Evolutionary conservation across 139 green algal species (phyloP), one percentile per base, ranked within the genome.

Genomic region (Chlamydomonas sp.): DNA sequence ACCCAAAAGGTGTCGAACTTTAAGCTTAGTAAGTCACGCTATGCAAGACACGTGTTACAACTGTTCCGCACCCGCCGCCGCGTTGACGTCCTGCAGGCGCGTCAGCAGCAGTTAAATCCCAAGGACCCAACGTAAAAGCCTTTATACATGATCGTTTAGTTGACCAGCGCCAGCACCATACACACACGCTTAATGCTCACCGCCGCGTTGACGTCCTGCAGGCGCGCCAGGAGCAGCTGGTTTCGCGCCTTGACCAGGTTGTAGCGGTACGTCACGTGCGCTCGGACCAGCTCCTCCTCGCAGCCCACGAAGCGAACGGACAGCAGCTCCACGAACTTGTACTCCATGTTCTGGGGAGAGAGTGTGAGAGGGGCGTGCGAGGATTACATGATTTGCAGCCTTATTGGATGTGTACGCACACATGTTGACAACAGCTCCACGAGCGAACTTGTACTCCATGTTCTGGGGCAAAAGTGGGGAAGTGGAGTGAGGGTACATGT

Each of bases 381-480:
- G n/a, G n/a, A n/a, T n/a, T n/a, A n/a, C n/a, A n/a, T n/a, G n/a
- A n/a, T n/a, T n/a, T n/a, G n/a, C n/a, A n/a, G n/a, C n/a, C n/a
- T n/a, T n/a, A n/a, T n/a, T n/a, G n/a, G n/a, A n/a, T n/a, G n/a
- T n/a, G n/a, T n/a, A n/a, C n/a, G n/a, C n/a, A n/a, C n/a, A n/a
- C n/a, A n/a, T n/a, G n/a, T n/a, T n/a, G n/a, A n/a, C n/a, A n/a
- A n/a, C 80, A 97, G 91, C 92, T 97, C 95, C 85, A 97, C n/a
- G n/a, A n/a, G n/a, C 95, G 86, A 97, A 97, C 91, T 97, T 97
- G 92, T 97, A 96, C 89, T 97, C 93, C 94, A 96, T 96, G 84
- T 96, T 96, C 92, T 96, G 89, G 49, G 79, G 58, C 5, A 3
- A 3, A 77, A 18, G n/a, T 16, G 64, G 64, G n/a, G n/a, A n/a